phyloP scores from a whole-genome alignment of 768 basidiomycete genomes.

The Kwoniella dendrophila region DNA sequence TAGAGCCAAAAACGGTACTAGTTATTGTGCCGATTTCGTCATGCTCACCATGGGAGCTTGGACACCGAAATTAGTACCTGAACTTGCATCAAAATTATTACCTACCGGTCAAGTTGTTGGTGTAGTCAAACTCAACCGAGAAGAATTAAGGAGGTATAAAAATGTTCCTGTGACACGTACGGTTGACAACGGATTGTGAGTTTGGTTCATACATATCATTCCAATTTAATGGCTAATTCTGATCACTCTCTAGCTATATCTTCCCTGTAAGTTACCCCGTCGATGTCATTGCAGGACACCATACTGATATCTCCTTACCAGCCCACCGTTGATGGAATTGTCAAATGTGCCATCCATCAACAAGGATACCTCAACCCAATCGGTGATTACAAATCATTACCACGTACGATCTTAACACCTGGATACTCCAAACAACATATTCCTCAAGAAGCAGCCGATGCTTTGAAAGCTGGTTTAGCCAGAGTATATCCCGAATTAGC shows the following conservation, averaged over 20 bases:
- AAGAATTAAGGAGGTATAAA: conserved; percentile 5
- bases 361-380: conserved; percentile 8
- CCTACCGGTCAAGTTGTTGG: conserved; percentile 10
- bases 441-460: conserved; percentile 2
- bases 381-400: background rate
- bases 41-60: conserved; percentile 10
- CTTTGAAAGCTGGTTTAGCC: background rate
- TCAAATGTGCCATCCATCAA: conserved; percentile 14
- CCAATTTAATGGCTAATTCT: too few species aligned
- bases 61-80: conserved; percentile 11
- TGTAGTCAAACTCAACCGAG: background rate
- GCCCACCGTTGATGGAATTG: conserved; percentile 4
- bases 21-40: background rate
- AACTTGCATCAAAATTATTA: conserved; percentile 2
- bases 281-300: background rate
- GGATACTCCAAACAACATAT: background rate
- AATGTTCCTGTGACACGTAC: conserved; percentile 2
- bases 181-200: conserved; percentile 16
- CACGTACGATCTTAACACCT: conserved; percentile 5
- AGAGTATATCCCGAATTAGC: conserved; percentile 15
- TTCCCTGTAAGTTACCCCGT: conserved; percentile 3
- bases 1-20: background rate
- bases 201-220: too few species aligned
- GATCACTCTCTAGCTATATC: too few species aligned
- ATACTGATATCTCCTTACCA: background rate